Evolutionary conservation across 192 early-diverging fungal species (phyloP).

Genomic region (Linnemannia elongata): DNA sequence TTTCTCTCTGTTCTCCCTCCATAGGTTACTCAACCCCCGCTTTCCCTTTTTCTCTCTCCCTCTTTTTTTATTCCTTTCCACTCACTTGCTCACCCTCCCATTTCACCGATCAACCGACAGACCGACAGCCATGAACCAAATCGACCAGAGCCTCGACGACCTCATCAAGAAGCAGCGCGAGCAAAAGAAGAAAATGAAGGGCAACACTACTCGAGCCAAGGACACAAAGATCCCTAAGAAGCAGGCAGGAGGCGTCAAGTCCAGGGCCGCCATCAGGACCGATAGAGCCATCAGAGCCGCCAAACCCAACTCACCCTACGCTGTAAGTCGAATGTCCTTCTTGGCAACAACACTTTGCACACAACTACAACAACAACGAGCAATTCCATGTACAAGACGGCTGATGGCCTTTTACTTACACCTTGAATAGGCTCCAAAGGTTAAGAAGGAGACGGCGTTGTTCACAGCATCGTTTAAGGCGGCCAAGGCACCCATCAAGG

Average conservation of each 20-base stretch:
- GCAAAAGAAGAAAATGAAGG: slow-evolving; percentile 30
- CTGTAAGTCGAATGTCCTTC: slow-evolving; percentile 26
- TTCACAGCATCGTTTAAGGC: slow-evolving; percentile 51
- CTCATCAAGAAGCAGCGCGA: slow-evolving; percentile 44
- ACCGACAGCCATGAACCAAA: slow-evolving; percentile 23
- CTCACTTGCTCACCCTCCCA: neutral
- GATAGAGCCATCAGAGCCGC: slow-evolving; percentile 7
- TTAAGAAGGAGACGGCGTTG: slow-evolving; percentile 38
- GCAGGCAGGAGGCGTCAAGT: slow-evolving; percentile 10
- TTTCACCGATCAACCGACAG: neutral
- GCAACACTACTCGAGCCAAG: slow-evolving; percentile 1
- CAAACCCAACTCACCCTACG: slow-evolving; percentile 41
- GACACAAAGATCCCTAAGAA: slow-evolving; percentile 29
- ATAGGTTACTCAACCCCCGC: neutral
- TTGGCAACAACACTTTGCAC: neutral
- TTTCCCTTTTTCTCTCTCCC: neutral
- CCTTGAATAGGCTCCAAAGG: neutral
- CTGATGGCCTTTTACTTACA: neutral
- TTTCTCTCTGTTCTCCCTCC: neutral
- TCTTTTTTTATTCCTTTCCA: neutral
- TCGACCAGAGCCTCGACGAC: slow-evolving; percentile 46
- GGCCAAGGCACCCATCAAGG: slow-evolving; percentile 36
- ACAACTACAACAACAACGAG: neutral
- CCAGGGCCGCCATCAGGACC: slow-evolving; percentile 24
- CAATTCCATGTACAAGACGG: neutral